These are phyloP conservation scores for Thecaphora thlaspeos DNA, from an alignment of 1,284 basidiomycete genomes.

Conservation along the genomic window DNA sequence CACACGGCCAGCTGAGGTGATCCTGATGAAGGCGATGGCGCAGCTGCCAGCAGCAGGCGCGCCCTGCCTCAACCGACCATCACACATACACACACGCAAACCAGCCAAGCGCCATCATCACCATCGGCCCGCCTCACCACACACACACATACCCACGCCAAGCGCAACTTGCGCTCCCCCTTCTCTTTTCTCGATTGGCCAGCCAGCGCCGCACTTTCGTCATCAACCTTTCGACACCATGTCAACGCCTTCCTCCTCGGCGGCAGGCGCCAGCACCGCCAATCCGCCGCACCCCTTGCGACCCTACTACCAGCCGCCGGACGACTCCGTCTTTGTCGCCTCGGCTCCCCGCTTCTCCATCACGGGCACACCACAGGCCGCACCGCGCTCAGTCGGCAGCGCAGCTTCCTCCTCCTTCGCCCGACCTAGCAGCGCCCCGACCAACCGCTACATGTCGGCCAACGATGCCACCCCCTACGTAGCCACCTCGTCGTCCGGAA, in stretches of 20 bases:
- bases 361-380: constrained; percentile 15
- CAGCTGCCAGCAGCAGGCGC: no score
- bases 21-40: no score
- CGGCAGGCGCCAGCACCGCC: constrained; percentile 10
- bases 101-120: no score
- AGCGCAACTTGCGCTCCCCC: no score
- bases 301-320: constrained; percentile 49
- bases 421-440: not conserved
- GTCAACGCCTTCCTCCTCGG: constrained; percentile 10
- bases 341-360: constrained; percentile 37
- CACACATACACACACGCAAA: no score
- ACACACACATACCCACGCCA: no score
- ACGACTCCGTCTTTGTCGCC: constrained; percentile 45
- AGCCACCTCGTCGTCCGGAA: constrained; percentile 19
- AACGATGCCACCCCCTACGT: constrained; percentile 36
- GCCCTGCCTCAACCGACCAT: no score
- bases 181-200: no score
- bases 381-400: constrained; percentile 5
- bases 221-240: no score
- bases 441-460: constrained; percentile 42
- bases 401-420: constrained; percentile 6
- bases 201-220: no score
- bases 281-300: constrained; percentile 41
- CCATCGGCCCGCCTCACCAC: no score
- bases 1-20: no score